Conservation (phyloP, 2,329 filamentous ascomycete genomes). For the Nigrograna mackinnonii region DNA sequence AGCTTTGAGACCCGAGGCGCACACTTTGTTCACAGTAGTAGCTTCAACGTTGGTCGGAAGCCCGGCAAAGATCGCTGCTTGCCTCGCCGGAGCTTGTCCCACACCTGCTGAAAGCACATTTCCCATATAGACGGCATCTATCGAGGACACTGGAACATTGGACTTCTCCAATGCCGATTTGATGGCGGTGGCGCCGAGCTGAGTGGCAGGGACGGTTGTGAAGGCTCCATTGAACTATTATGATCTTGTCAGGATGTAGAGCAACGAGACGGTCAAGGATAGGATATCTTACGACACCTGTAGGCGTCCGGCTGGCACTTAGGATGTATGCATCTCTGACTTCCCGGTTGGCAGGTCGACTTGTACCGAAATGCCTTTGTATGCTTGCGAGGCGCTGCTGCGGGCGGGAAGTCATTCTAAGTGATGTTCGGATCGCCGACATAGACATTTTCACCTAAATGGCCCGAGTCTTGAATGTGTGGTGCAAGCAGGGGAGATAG, state of each 20-base stretch:
- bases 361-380: constrained; percentile 42
- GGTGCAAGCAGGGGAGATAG: constrained; percentile 6
- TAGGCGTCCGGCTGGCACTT: constrained; percentile 86
- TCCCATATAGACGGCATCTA: constrained; percentile 96
- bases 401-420: constrained; percentile 39
- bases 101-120: constrained; percentile 85
- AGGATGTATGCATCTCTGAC: constrained; percentile 93
- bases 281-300: constrained; percentile 69
- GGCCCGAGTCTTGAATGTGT: too few relatives aligned
- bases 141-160: constrained; percentile 75
- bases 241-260: constrained; percentile 1
- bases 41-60: constrained; percentile 82
- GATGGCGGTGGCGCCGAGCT: constrained; percentile 88
- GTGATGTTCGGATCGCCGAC: constrained; percentile 31
- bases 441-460: constrained; percentile 27
- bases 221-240: constrained; percentile 91
- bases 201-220: constrained; percentile 78
- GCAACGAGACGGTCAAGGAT: background rate
- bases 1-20: constrained; percentile 91
- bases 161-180: constrained; percentile 88
- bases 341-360: constrained; percentile 55
- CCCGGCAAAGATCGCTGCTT: constrained; percentile 87
- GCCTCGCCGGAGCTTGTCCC: constrained; percentile 89
- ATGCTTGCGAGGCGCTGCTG: constrained; percentile 40
- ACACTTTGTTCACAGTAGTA: constrained; percentile 97